phyloP scores from a whole-genome alignment of 176 grass and related monocot genomes.

The Metroxylon sagu region DNA sequence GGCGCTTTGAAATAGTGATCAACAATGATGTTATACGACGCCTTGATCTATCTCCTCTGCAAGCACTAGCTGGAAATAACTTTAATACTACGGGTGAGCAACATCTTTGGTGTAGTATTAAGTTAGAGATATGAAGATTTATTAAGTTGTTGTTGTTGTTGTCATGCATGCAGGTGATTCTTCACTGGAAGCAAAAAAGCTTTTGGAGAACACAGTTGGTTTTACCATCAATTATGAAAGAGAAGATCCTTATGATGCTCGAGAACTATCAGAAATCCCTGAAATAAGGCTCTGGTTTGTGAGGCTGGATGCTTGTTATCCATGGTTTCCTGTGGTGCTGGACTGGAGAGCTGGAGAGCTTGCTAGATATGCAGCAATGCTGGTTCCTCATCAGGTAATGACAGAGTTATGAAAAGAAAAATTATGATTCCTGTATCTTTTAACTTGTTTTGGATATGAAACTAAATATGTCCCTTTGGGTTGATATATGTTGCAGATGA shows the following conservation, averaged over 20 bases:
- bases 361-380: slow-evolving; percentile 77
- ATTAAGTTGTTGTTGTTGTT: not conserved
- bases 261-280: slow-evolving; percentile 67
- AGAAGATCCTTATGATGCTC: slow-evolving; percentile 53
- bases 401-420: not conserved
- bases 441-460: not conserved
- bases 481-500: slow-evolving; percentile 43
- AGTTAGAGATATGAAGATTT: not conserved
- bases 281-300: slow-evolving; percentile 88
- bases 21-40: slow-evolving; percentile 41
- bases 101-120: too few species aligned
- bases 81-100: slow-evolving; percentile 34
- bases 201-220: slow-evolving; percentile 62
- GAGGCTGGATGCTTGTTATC: slow-evolving; percentile 69
- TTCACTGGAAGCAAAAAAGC: slow-evolving; percentile 42
- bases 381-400: slow-evolving; percentile 87
- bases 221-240: slow-evolving; percentile 93
- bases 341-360: slow-evolving; percentile 95
- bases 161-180: not conserved
- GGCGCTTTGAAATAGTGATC: slow-evolving; percentile 53
- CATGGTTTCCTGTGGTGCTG: slow-evolving; percentile 85
- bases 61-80: slow-evolving; percentile 31
- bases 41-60: slow-evolving; percentile 47
- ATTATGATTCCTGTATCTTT: not conserved
- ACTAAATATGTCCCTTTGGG: not conserved